Base-by-base conservation (phyloP, 345 rosid species). In the Litchi chinensis region DNA sequence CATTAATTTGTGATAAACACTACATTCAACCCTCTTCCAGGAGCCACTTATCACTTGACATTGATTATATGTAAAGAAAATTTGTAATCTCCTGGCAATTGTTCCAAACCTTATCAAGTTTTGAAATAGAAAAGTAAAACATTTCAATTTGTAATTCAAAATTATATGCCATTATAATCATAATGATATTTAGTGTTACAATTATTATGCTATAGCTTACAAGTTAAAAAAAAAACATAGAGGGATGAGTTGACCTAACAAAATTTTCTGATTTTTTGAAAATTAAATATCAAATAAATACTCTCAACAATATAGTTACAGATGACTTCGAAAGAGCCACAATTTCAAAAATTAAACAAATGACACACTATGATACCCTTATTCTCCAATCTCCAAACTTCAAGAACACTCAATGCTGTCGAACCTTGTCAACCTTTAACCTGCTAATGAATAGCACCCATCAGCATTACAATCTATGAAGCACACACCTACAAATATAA, bases 311-410 rank as follows among this genome's bases (percentile, higher is more conserved):
- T 62, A 82, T 79, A 82, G 89, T 91, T 81, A 88, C 75, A 4
- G 83, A 40, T 52, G 89, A 70, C 85, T 87, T 88, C 76, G 80
- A 65, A 21, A 90, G 70, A 15, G 97, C 95, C 0, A 90, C 57
- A 10, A 75, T 70, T 52, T 93, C 95, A 75, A 96, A 90, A 48
- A 77, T 75, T 56, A 90, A 65, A 79, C 97, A 88, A 65, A 87
- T 77, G 5, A 90, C 73, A 94, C 68, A 93, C 89, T 56, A 82
- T 73, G 24, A 91, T 83, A 22, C 91, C 91, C 91, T 94, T 92
- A 65, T 89, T 91, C 90, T 94, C 97, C 90, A 87, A 90, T 44
- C 28, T 26, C 28, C 28, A 26, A 0, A 26, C 28, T 26, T 1
- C 28, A 26, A 26, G 28, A 1, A 26, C 28, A 44, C 82, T 57